Evolutionary conservation across 2,329 filamentous ascomycete species (phyloP), one percentile per base, ranked within the genome.

Genomic region (Capronia epimyces): DNA sequence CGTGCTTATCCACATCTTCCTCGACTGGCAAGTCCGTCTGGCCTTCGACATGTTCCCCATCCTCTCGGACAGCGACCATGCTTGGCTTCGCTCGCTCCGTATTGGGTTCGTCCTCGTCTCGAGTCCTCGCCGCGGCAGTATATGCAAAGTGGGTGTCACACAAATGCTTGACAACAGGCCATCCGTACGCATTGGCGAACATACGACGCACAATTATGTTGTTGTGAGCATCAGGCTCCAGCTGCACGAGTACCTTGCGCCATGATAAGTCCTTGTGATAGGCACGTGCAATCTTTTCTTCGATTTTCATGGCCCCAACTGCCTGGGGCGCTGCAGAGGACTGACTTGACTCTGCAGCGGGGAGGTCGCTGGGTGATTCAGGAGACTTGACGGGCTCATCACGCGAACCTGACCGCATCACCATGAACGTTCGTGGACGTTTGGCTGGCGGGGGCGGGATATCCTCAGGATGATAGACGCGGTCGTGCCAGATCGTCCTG

Each of bases 151-250:
- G 93, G 0, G 89, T 89, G 63, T 97, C 90, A 46, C 93, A 91
- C 16, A 97, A 72, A 69, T 98, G 93, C 69, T 96, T 90, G 43
- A 97, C 75, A 1, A 98, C 93, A 0, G 93, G 93, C 93, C 93
- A 98, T 1, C 93, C 93, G 62, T 95, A 95, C 0, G 93, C 93
- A 64, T 98, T 98, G 50, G 89, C 85, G 67, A 98, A 98, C 84
- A 89, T 95, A 49, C 93, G 84, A 13, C 93, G 85, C 20, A 98
- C 93, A 53, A 97, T 86, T 60, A 98, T 95, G 68, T 98, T 98
- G 70, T 98, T 98, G 72, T 98, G 93, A 0, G 93, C 93, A 69
- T 98, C 93, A 0, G 93, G 93, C 66, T 98, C 91, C 2, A 98
- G 76, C 47, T 93, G 86, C 12, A 98, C 93, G 3, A 98, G 80